Base-by-base conservation (phyloP, 2,329 filamentous ascomycete species). In the Tolypocladium guangdongense region DNA sequence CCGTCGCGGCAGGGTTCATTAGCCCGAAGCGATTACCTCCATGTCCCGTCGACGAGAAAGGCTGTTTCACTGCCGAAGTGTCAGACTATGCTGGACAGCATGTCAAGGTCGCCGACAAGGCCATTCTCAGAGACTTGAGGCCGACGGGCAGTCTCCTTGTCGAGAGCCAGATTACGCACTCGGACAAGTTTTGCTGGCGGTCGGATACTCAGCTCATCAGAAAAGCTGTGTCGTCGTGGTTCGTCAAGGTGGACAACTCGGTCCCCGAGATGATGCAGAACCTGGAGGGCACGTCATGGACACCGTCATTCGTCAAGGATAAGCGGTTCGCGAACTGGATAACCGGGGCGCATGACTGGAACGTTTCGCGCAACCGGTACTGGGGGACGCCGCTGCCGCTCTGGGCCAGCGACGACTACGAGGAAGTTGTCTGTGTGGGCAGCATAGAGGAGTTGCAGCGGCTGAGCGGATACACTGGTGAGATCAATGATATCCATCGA, bases 161-260 rank as follows among this genome's bases (percentile, higher is more conserved):
- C 35, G 90, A 96, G 59, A 89, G 88, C 49, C 89, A 95, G 69
- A 80, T 96, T 57, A 89, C 81, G 65, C 92, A 97, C 74, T 91
- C 88, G 62, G 95, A 96, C 68, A 90, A 90, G 24, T 91, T 92
- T 80, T 96, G 92, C 70, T 90, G 87, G 73, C 83, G 92, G 56
- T 96, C 90, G 16, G 91, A 96, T 66, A 96, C 89, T 0, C 92
- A 90, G 30, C 78, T 97, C 57, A 96, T 97, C 62, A 93, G 95
- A 71, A 83, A 88, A 58, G 90, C 92, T 24, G 90, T 96, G n/a
- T 88, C 91, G 10, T 89, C 90, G 0, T 97, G 92, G 91, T 96
- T 96, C 67, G 87, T 97, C 63, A 88, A 88, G 68, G 88, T 96
- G 48, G 81, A 85, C n/a, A 81, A 87, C 55, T 87, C 90, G 61